Evolutionary conservation across 768 basidiomycete genomes (phyloP).

Genomic region (Boletus barrowsii): DNA sequence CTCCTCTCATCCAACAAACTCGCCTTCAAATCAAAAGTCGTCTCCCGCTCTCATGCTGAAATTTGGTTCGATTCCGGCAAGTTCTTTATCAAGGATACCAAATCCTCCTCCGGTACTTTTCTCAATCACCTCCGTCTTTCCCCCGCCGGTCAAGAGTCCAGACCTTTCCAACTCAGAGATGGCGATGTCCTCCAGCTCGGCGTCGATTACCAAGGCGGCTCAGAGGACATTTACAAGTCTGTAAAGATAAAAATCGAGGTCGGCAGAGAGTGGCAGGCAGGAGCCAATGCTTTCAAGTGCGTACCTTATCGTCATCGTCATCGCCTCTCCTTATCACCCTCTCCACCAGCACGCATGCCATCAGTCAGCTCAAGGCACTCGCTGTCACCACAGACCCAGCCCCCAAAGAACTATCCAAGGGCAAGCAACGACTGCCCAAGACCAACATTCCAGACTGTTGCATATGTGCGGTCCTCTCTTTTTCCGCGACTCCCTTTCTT

Average conservation of each 20-base stretch:
- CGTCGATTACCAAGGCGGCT: slow-evolving; percentile 96
- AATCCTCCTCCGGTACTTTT: slow-evolving; percentile 89
- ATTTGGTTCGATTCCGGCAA: slow-evolving; percentile 75
- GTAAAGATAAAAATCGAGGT: slow-evolving; percentile 95
- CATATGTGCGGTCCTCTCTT: slow-evolving; percentile 64
- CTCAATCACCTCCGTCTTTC: slow-evolving; percentile 92
- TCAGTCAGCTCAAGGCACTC: slow-evolving; percentile 79
- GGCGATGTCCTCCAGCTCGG: slow-evolving; percentile 94
- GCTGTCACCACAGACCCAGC: slow-evolving; percentile 38
- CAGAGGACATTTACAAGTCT: slow-evolving; percentile 95
- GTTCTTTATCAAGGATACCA: slow-evolving; percentile 90
- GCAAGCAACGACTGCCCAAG: slow-evolving; percentile 33
- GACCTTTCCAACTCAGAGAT: slow-evolving; percentile 78
- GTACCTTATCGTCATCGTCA: neutral
- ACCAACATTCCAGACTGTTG: slow-evolving; percentile 78
- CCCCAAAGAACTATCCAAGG: slow-evolving; percentile 15
- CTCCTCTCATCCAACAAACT: slow-evolving; percentile 77
- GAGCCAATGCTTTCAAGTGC: slow-evolving; percentile 85
- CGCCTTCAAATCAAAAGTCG: slow-evolving; percentile 94
- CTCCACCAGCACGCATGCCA: slow-evolving; percentile 54
- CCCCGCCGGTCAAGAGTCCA: slow-evolving; percentile 76
- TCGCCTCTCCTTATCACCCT: neutral
- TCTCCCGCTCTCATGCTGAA: slow-evolving; percentile 91
- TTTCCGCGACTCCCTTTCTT: neutral
- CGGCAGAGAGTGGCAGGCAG: slow-evolving; percentile 86